These are phyloP conservation scores for Dothistroma pini DNA, from an alignment of 2,329 filamentous ascomycete genomes.

Conservation along the genomic window DNA sequence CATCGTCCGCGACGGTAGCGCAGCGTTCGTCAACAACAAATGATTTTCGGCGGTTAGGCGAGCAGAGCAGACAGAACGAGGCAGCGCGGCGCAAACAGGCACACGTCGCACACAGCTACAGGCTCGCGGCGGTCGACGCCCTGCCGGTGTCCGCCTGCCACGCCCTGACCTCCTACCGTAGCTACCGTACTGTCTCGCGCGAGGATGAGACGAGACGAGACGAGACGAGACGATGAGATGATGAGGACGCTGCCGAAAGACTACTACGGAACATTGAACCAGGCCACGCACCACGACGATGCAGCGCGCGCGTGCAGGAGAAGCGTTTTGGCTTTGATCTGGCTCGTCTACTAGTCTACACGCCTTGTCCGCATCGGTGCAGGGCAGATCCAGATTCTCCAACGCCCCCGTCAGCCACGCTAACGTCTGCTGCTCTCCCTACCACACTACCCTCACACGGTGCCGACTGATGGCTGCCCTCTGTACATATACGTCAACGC, in stretches of 20 bases:
- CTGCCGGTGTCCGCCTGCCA: background rate
- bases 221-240: too few species aligned
- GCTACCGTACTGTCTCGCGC: background rate
- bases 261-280: too few species aligned
- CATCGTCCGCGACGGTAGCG: background rate
- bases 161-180: too few species aligned
- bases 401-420: slow-evolving; percentile 25
- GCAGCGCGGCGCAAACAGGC: background rate
- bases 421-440: slow-evolving; percentile 14
- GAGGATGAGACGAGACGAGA: too few species aligned
- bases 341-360: too few species aligned
- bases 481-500: slow-evolving; percentile 31
- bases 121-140: background rate
- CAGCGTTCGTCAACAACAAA: background rate
- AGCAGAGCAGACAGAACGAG: background rate
- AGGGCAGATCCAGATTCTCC: slow-evolving; percentile 29
- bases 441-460: slow-evolving; percentile 8
- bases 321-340: background rate
- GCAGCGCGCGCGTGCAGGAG: background rate
- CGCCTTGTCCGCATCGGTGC: slow-evolving; percentile 10
- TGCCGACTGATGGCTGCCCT: slow-evolving; percentile 10
- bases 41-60: slow-evolving; percentile 1
- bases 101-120: slow-evolving; percentile 3
- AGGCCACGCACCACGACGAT: background rate
- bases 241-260: background rate